Base-by-base conservation (phyloP, 164 flowering plant genomes). In the Houttuynia cordata region DNA sequence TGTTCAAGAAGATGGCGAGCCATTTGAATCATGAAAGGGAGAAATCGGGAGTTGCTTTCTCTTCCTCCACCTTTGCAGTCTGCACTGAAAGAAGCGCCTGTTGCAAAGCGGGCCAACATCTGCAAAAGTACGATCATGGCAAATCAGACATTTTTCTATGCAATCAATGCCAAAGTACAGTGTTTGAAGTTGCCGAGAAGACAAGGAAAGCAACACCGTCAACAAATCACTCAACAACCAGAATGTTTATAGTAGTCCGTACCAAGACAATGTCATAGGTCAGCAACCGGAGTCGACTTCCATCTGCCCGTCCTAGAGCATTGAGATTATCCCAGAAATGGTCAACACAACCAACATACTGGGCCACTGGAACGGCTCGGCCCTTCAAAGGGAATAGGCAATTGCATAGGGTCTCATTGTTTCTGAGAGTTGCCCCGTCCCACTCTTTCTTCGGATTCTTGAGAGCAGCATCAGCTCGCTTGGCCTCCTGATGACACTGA, bases 401-500 rank as follows among this genome's bases (percentile, higher is more conserved):
- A 75, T 94, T 94, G 79, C 99, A 91, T 10, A 91, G 96, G 41
- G 97, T 91, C 74, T 84, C 93, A 60, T 85, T 94, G 80, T 94
- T 94, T 63, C 99, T 71, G 13, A 94, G 85, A 34, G 97, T 80
- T 51, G 99, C 99, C 4, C 99, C 99, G 50, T 94, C 99, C 99
- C 99, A 94, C 69, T 94, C 99, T 75, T 91, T 94, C 83, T 94
- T 94, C 51, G 99, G 99, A 74, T 78, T 86, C 63, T 61, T 91
- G 21, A 94, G 74, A 67, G 95, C 96, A 51, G 96, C 91, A 77
- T 94, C 99, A 23, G 97, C 95, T 72, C 96, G 71, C 68, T 94
- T 94, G 42, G 99, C 99, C 76, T 94, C 97, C 58, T 84, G 96
- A 73, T 94, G 99, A 73, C 99, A 94, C 70, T 91, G 97, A 80